A percentile compares a stretch with the other conserved stretches of the same genome.
These are phyloP conservation scores for Scytalidium lignicola DNA, from an alignment of 2,329 filamentous ascomycete genomes.

Conservation along the genomic window DNA sequence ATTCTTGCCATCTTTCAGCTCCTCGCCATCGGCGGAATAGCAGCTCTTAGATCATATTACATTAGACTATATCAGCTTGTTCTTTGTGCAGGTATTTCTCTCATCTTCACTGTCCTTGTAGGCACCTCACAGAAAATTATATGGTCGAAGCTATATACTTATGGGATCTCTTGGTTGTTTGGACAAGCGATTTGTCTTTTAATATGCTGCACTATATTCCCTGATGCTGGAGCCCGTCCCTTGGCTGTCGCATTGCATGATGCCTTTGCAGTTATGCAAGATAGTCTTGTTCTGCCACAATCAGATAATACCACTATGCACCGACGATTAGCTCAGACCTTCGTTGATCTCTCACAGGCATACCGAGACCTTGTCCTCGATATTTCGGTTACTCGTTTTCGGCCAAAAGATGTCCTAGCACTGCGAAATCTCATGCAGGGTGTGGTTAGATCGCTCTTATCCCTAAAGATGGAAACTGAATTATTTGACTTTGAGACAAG, in stretches of 20 bases:
- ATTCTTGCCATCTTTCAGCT: constrained; percentile 51
- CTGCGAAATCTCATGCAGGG: constrained; percentile 51
- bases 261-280: constrained; percentile 41
- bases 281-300: constrained; percentile 34
- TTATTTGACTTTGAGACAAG: constrained; percentile 34
- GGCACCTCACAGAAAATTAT: constrained; percentile 39
- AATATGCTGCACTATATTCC: constrained; percentile 43
- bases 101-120: constrained; percentile 48
- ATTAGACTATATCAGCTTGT: constrained; percentile 51
- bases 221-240: constrained; percentile 50
- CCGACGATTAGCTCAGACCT: constrained; percentile 42
- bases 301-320: constrained; percentile 31
- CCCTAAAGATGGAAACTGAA: constrained; percentile 43
- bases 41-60: constrained; percentile 50
- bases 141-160: constrained; percentile 47
- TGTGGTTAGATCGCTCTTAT: constrained; percentile 47
- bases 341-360: constrained; percentile 51
- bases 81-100: constrained; percentile 49
- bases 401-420: constrained; percentile 42
- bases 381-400: constrained; percentile 49
- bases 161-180: constrained; percentile 50
- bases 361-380: constrained; percentile 53
- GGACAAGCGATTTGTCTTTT: constrained; percentile 49
- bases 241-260: constrained; percentile 43
- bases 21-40: constrained; percentile 45